Evolutionary conservation across 2,329 filamentous ascomycete species (phyloP), one percentile per base, ranked within the genome.

Genomic region (Phyllosticta citriasiana): DNA sequence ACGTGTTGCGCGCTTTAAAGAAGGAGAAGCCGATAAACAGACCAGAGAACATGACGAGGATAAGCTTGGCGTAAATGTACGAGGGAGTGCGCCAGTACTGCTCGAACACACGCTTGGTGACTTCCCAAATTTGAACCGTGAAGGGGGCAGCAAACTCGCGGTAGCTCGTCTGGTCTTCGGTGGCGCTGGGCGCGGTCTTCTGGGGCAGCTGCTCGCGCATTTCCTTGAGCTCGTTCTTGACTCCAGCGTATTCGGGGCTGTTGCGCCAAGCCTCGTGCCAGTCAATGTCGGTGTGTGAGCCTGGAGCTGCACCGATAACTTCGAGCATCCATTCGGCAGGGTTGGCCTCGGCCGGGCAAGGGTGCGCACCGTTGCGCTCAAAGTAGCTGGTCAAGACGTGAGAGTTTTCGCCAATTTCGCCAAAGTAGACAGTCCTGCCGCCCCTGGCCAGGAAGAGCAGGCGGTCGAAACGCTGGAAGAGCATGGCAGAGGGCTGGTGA

Each of bases 41-140:
- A 4, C 86, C 77, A 16, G 81, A 80, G 16, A 85, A 74, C 25
- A 82, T 76, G 70, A 86, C 90, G 19, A 95, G 84, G 1, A 81
- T 77, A 0, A 80, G 72, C 79, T 96, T 96, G 68, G 88, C 87
- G 78, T 93, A 95, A 73, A 96, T 92, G 78, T 96, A 96, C 4
- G 86, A 82, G 0, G 91, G 91, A 0, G 87, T 92, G 63, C 91
- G 88, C 91, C 91, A 96, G 81, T 94, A 95, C 73, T 96, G 91
- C 70, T 92, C 84, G 79, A 94, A 94, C 26, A 94, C 88, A 68
- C 91, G 89, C 65, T 82, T 72, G 19, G 84, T 81, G 61, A 90
- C 88, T 69, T 86, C 80, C 61, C 75, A 77, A 52, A 93, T 77
- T 73, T 96, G 91, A 7, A 78, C 69, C 51, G 66, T 69, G 70